phyloP scores from a whole-genome alignment of 345 rosid species.

The Euclidium syriacum region DNA sequence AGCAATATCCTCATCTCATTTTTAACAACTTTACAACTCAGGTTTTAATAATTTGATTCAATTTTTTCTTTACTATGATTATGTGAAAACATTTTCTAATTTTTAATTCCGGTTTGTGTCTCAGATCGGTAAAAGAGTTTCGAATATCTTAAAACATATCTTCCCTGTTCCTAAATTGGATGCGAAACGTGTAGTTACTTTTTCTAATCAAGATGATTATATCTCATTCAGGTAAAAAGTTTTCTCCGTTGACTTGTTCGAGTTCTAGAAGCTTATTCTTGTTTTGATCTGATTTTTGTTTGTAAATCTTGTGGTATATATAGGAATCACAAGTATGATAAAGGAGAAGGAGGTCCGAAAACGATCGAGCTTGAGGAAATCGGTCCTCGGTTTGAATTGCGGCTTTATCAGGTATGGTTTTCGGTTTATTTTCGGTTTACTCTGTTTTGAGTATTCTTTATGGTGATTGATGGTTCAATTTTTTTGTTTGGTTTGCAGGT shows the following conservation, averaged over 20 bases:
- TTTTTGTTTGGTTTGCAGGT: constrained; percentile 47
- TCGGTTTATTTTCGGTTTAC: not conserved
- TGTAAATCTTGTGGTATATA: constrained; percentile 11
- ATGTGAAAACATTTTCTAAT: not conserved
- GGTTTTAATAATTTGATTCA: constrained; percentile 35
- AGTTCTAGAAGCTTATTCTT: not conserved
- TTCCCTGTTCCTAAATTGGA: constrained; percentile 89
- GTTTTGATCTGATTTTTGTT: not conserved
- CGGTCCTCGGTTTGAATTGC: constrained; percentile 90
- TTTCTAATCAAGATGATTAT: constrained; percentile 74
- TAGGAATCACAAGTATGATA: constrained; percentile 82
- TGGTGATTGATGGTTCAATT: not conserved
- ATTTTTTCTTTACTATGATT: not conserved
- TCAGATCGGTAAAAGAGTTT: constrained; percentile 78
- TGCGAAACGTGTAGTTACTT: constrained; percentile 71
- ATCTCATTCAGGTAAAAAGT: constrained; percentile 81
- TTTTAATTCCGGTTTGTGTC: constrained; percentile 4
- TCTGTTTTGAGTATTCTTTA: not conserved
- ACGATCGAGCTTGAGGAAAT: constrained; percentile 74
- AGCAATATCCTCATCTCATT: constrained; percentile 88
- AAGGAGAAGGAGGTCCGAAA: constrained; percentile 77
- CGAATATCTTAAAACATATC: constrained; percentile 73
- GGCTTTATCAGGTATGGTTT: constrained; percentile 71
- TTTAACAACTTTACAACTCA: constrained; percentile 69
- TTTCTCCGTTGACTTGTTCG: not conserved